Percentiles rank a stretch among this genome's conserved stretches.
phyloP scores from a whole-genome alignment of 768 basidiomycete species.

The Agrocybe pediades region DNA sequence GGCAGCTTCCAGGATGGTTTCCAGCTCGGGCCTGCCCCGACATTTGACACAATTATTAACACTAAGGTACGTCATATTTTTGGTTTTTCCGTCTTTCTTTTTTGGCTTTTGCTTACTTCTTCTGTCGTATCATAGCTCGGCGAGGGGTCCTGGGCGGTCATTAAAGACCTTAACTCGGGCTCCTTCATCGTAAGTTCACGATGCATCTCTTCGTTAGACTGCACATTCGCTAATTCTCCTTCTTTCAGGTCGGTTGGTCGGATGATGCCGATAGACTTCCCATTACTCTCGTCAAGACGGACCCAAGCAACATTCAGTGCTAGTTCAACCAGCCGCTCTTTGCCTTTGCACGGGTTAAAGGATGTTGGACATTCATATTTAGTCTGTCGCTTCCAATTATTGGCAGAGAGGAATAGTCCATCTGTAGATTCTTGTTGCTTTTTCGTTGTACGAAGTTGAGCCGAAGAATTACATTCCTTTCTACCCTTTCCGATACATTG shows the following conservation, averaged over 20 bases:
- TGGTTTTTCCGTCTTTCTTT: background rate
- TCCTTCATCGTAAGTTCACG: background rate
- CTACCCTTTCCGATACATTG: too few species aligned
- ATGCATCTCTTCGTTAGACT: background rate
- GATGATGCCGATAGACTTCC: background rate
- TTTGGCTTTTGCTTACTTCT: background rate
- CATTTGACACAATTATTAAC: slow-evolving; percentile 1
- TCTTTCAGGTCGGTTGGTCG: slow-evolving; percentile 1
- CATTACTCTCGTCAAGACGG: background rate
- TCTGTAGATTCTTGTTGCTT: too few species aligned
- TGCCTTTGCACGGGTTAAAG: too few species aligned
- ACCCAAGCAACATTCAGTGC: background rate
- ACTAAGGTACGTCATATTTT: background rate
- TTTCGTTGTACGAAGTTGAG: too few species aligned
- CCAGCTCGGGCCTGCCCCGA: slow-evolving; percentile 3
- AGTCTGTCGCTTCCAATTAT: too few species aligned
- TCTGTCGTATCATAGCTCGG: background rate
- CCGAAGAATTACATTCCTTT: too few species aligned
- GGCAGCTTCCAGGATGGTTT: slow-evolving; percentile 1
- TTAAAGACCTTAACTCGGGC: background rate
- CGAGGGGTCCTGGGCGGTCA: background rate
- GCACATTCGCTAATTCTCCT: background rate
- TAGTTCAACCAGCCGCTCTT: too few species aligned
- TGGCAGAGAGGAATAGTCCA: too few species aligned
- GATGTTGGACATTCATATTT: too few species aligned